A percentile compares a stretch with the other conserved stretches of the same genome.
phyloP scores from a whole-genome alignment of 2,329 filamentous ascomycete species.

The Fusarium camptoceras region DNA sequence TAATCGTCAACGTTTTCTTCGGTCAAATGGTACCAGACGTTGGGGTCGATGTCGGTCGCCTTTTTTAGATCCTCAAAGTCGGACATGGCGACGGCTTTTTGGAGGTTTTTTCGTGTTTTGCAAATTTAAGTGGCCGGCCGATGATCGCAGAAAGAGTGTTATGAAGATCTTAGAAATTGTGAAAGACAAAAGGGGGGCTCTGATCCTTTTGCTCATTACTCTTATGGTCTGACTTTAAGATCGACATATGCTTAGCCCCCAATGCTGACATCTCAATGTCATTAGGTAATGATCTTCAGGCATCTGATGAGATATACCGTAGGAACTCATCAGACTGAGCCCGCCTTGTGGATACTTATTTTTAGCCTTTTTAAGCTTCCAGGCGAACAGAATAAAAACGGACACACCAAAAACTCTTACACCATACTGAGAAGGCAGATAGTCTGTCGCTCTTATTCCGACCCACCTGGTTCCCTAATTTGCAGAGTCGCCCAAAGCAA shows the following conservation, averaged over 20 bases:
- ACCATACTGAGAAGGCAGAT: too few relatives aligned
- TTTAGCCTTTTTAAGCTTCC: neutral
- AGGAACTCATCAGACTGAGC: neutral
- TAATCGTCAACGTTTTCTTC: neutral
- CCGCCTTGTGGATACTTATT: neutral
- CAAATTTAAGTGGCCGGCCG: neutral
- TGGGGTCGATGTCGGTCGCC: neutral
- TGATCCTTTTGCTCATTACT: neutral
- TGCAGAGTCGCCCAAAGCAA: neutral
- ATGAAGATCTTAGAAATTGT: neutral
- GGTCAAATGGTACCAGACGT: neutral
- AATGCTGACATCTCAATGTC: neutral
- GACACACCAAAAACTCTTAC: too few relatives aligned
- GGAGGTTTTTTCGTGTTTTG: neutral
- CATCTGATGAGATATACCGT: neutral
- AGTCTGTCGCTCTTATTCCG: too few relatives aligned
- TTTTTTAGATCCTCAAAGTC: neutral
- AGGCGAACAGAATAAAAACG: too few relatives aligned
- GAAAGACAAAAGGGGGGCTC: neutral
- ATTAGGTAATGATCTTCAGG: neutral
- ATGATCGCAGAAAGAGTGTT: neutral
- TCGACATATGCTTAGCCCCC: neutral
- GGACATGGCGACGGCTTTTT: neutral
- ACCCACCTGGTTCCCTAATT: too few relatives aligned
- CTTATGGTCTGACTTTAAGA: neutral